phyloP scores from a whole-genome alignment of 192 early-diverging fungal genomes.

The Backusella australiensis region DNA sequence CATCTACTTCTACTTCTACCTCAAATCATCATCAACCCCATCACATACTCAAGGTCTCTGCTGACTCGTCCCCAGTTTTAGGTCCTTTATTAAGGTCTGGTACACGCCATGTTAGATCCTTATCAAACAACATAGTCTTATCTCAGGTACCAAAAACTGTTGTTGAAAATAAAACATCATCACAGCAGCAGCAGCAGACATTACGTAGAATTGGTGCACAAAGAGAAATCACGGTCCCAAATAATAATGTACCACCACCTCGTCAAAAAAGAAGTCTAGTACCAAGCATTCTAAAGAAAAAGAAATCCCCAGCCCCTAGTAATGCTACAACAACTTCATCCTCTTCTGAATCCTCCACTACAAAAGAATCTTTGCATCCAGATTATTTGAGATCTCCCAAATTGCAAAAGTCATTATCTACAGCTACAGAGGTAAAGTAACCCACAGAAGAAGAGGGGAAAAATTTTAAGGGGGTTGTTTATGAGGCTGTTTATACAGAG shows the following conservation, averaged over 20 bases:
- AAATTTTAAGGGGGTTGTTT: background rate
- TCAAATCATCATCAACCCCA: background rate
- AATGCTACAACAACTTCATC: background rate
- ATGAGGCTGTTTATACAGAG: background rate
- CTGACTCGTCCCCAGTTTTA: background rate
- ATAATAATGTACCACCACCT: conserved; percentile 1
- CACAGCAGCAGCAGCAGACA: background rate
- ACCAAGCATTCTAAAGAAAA: background rate
- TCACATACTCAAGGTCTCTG: background rate
- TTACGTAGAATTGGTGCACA: conserved; percentile 4
- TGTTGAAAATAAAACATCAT: background rate
- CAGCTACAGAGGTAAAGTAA: background rate
- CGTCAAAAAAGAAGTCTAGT: background rate
- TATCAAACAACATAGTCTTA: background rate
- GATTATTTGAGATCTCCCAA: background rate
- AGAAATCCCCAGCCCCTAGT: background rate
- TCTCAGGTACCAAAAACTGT: background rate
- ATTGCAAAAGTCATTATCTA: background rate
- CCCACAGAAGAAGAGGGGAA: background rate
- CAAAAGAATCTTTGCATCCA: background rate
- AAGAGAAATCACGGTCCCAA: background rate
- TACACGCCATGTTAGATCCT: background rate
- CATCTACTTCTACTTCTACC: background rate
- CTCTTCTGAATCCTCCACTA: background rate
- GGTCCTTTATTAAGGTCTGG: background rate